These are phyloP conservation scores for Ceratocystis huliohia DNA, from an alignment of 2,329 filamentous ascomycete species.

Conservation along the genomic window DNA sequence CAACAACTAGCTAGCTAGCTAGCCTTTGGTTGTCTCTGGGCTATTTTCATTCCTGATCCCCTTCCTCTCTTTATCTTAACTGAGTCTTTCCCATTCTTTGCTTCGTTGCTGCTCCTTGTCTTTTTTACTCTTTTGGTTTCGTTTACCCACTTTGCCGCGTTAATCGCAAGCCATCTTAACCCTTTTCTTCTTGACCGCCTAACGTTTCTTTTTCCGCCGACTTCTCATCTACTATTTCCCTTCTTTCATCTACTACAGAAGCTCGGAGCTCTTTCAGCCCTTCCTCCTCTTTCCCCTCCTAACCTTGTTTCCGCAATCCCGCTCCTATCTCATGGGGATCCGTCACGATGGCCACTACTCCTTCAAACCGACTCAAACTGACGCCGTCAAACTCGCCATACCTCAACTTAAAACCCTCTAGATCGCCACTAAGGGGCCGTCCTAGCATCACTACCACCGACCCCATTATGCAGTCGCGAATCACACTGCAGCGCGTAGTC, in stretches of 20 bases:
- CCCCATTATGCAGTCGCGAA: constrained; percentile 39
- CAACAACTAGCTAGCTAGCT: neutral
- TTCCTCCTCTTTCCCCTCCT: neutral
- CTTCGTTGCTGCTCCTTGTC: neutral
- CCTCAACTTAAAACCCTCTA: constrained; percentile 42
- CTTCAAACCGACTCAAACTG: constrained; percentile 48
- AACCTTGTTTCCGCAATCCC: constrained; percentile 9
- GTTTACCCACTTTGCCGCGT: constrained; percentile 1
- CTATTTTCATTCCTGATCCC: neutral
- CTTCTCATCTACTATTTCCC: neutral
- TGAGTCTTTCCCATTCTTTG: constrained; percentile 6
- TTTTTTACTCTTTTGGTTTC: neutral
- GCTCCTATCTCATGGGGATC: constrained; percentile 37
- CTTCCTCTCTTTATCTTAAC: neutral
- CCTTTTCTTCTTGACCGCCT: constrained; percentile 2
- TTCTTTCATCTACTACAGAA: neutral
- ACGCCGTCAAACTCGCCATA: constrained; percentile 70
- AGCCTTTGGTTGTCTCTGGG: neutral
- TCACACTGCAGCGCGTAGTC: constrained; percentile 73
- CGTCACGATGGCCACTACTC: constrained; percentile 44
- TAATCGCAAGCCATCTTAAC: neutral
- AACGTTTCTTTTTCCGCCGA: constrained; percentile 7
- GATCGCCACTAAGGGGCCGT: constrained; percentile 48
- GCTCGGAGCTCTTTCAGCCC: neutral
- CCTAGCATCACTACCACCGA: constrained; percentile 30